Evolutionary conservation across 164 flowering plant species (phyloP).

Genomic region (Dillenia suffruticosa): DNA sequence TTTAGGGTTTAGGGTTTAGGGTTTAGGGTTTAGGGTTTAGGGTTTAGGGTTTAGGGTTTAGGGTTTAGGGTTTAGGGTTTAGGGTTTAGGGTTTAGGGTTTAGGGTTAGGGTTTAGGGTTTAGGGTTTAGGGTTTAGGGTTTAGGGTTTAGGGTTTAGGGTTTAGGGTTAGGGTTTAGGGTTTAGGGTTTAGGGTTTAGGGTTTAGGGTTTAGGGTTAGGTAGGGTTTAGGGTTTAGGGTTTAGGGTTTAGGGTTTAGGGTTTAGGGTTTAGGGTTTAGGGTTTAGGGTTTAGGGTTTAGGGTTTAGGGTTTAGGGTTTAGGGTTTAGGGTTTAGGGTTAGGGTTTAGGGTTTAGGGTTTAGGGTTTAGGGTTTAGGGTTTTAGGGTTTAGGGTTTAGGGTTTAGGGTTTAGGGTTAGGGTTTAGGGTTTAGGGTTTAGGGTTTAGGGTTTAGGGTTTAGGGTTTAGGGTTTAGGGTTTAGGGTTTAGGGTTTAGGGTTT

Average conservation of each 20-base stretch:
- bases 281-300: background rate
- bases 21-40: background rate
- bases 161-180: background rate
- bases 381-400: background rate
- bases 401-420: background rate
- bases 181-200: background rate
- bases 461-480: background rate
- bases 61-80: background rate
- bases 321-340: background rate
- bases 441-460: background rate
- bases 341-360: background rate
- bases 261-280: background rate
- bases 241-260: background rate
- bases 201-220: background rate
- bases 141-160: background rate
- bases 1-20: slow-evolving; percentile 1
- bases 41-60: background rate
- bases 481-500: background rate
- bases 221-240: background rate
- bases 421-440: background rate
- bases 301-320: background rate
- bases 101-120: background rate
- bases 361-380: background rate
- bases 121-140: background rate
- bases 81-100: background rate